These are phyloP conservation scores for Saturnispora kantuleensis DNA, from an alignment of 805 yeast species.

Conservation along the genomic window DNA sequence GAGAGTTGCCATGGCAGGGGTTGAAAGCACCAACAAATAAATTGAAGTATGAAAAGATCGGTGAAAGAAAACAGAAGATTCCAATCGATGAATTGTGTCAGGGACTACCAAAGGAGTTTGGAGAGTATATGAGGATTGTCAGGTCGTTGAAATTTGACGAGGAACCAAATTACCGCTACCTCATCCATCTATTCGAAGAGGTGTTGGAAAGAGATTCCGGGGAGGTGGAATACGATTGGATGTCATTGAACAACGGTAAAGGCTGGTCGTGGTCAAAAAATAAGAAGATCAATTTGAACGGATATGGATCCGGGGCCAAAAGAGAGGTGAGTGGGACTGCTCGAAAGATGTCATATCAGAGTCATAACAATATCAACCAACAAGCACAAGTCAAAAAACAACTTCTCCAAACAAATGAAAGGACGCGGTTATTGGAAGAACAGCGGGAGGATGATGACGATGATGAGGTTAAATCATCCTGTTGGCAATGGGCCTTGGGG, in stretches of 20 bases:
- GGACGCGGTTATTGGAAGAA: conserved; percentile 2
- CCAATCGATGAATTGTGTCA: conserved; percentile 52
- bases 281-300: conserved; percentile 72
- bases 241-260: conserved; percentile 65
- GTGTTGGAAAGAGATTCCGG: conserved; percentile 27
- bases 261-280: conserved; percentile 75
- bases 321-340: conserved; percentile 8
- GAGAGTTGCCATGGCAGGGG: conserved; percentile 88
- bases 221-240: conserved; percentile 54
- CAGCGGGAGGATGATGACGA: neutral
- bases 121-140: conserved; percentile 60
- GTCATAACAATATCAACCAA: conserved; percentile 12
- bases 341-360: conserved; percentile 18
- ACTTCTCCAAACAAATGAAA: conserved; percentile 1
- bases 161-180: conserved; percentile 66
- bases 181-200: conserved; percentile 50
- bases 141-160: conserved; percentile 66
- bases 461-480: conserved; percentile 3
- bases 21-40: conserved; percentile 80
- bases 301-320: conserved; percentile 46
- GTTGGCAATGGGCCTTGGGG: conserved; percentile 8
- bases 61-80: conserved; percentile 67
- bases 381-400: conserved; percentile 11
- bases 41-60: conserved; percentile 74
- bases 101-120: conserved; percentile 64